Base-by-base conservation (phyloP, 805 yeast species). In the Nadsonia fulvescens region DNA sequence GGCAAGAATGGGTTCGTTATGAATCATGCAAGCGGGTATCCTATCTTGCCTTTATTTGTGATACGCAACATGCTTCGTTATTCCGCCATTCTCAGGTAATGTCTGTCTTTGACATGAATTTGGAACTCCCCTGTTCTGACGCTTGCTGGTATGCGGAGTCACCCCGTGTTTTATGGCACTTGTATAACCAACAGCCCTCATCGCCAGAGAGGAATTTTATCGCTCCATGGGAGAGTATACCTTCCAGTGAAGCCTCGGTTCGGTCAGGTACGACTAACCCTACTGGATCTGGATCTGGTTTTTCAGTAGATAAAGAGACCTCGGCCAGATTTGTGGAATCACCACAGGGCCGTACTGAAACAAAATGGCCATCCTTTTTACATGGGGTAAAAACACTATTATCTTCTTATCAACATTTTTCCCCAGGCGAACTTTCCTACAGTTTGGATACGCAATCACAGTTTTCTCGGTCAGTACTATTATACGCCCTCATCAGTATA, bases 81-180 rank as follows among this genome's bases (percentile, higher is more conserved):
- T 43, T 46, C 28, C 38, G 48, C 3, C 48, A 43, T 16, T 39
- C 46, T 6, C 44, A 50, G 8, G 38, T 49, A 15, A 25, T 60
- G 9, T 51, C 63, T 1, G 48, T 53, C 2, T 61, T 61, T 38
- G 62, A 58, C 14, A 42, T 61, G 12, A 51, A 56, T 12, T 32
- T 58, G 10, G 66, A 59, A 20, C 38, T 61, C 18, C 66, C 66
- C 2, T 58, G 53, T 19, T 40, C 59, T 1, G 66, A 61, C 32
- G 46, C 54, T 3, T 55, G 57, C 12, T 61, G 66, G 66, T 32
- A 42, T 15, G 56, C 63, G 3, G 17, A 20, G 14, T 27, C 10
- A 29, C 29, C 20, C 14, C 31, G 17, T 9, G 37, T 15, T 27
- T 32, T 22, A 11, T 32, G 16, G 33, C 32, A 15, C 19, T 27